Evolutionary conservation across 108 stramenopile genomes (phyloP).

Genomic region (Nitzschia sp.): DNA sequence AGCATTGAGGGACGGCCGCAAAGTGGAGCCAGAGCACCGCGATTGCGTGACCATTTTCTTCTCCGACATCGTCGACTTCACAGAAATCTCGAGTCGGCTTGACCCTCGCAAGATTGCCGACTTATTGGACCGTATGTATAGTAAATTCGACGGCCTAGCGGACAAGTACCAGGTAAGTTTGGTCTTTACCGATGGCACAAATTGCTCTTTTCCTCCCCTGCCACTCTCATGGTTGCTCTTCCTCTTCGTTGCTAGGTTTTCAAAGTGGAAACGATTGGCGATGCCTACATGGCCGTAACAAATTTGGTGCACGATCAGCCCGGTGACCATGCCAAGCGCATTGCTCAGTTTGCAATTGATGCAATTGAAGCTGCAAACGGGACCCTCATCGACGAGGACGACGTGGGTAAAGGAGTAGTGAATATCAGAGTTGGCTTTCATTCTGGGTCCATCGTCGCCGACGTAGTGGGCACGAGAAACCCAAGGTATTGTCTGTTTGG

Average conservation of each 20-base stretch:
- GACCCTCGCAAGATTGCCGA: constrained; percentile 22
- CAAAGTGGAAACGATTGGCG: constrained; percentile 63
- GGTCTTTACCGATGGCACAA: too few relatives aligned
- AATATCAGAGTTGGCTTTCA: constrained; percentile 63
- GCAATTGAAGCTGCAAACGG: constrained; percentile 44
- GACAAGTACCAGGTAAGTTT: constrained; percentile 45
- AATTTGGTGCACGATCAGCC: constrained; percentile 53
- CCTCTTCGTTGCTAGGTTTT: too few relatives aligned
- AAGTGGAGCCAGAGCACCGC: constrained; percentile 39
- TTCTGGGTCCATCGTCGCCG: constrained; percentile 53
- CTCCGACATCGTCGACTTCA: constrained; percentile 33
- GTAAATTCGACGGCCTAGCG: constrained; percentile 31
- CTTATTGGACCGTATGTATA: constrained; percentile 39
- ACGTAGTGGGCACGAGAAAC: constrained; percentile 51
- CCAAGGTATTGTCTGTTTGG: constrained; percentile 55
- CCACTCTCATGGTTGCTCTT: too few relatives aligned
- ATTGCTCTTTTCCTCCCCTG: too few relatives aligned
- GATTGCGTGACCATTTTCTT: constrained; percentile 33
- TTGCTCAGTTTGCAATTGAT: constrained; percentile 69
- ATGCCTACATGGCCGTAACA: constrained; percentile 54
- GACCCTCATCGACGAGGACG: constrained; percentile 40
- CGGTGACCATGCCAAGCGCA: constrained; percentile 60
- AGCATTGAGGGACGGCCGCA: constrained; percentile 42
- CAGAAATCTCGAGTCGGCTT: constrained; percentile 14
- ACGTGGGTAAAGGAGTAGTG: constrained; percentile 32